Evolutionary conservation across 495 filamentous ascomycete species (phyloP), one percentile per base, ranked within the genome.

Genomic region (Tuber magnatum): DNA sequence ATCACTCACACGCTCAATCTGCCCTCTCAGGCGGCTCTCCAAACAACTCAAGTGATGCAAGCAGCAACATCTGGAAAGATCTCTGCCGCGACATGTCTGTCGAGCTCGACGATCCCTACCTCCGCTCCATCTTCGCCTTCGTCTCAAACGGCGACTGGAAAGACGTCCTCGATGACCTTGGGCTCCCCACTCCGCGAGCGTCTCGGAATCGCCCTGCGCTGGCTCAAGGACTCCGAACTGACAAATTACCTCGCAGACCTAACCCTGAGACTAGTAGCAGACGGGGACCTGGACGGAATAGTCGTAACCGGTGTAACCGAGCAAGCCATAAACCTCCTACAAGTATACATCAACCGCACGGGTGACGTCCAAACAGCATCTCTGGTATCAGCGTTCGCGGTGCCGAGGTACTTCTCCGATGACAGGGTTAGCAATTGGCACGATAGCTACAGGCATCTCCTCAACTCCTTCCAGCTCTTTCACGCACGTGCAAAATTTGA

Each of bases 291-390:
- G 71, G 93, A 97, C 83, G 95, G 94, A 24, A 88, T 97, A 69
- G 87, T 97, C 14, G 87, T 99, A 6, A 95, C 95, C 0, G 95
- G 95, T 28, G 89, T 98, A 74, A 90, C 88, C 1, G 90, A 94
- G 76, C 85, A 87, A 44, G 88, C 92, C 39, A 90, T 97, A 74
- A 91, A 94, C 74, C 88, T 99, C 39, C 91, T 98, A 79, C 90
- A 93, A 69, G 91, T 91, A 39, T 97, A 97, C 83, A 91, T 97
- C 80, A 87, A 89, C 75, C 94, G 93, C 71, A 97, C 91, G 83
- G 87, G 89, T 77, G 95, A 99, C 82, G 87, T 94, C 6, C 95
- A 98, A 83, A 97, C 95, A 0, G 91, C 96, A 4, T 91, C 94
- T 1, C 86, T 98, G 0, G 90, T 94, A 69, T 89, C 95, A 81